Evolutionary conservation across 106 monocot genomes (phyloP).

Genomic region (Platanthera guangdongensis): DNA sequence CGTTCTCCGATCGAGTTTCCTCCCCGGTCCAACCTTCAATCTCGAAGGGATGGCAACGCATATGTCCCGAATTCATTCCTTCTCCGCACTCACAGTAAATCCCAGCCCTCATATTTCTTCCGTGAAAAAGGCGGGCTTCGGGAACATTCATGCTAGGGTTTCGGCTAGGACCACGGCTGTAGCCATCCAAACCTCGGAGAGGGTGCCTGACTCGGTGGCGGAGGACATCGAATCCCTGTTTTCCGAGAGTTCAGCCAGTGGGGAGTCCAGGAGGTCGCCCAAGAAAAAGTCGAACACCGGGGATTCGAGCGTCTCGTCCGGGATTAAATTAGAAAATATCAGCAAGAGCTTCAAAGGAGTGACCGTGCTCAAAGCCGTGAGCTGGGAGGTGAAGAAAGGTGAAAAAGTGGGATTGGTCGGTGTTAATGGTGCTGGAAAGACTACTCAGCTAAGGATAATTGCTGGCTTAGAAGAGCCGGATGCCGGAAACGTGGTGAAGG

Average conservation of each 20-base stretch:
- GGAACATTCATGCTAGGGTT: constrained; percentile 12
- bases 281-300: constrained; percentile 57
- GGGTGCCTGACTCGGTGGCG: constrained; percentile 16
- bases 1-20: constrained; percentile 43
- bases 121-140: constrained; percentile 6
- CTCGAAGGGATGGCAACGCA: background rate
- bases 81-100: constrained; percentile 3
- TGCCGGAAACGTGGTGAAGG: constrained; percentile 69
- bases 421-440: constrained; percentile 96
- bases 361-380: constrained; percentile 74
- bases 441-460: constrained; percentile 89
- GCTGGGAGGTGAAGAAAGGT: constrained; percentile 97
- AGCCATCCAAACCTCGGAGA: constrained; percentile 26
- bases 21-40: constrained; percentile 15
- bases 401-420: constrained; percentile 95
- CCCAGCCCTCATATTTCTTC: background rate
- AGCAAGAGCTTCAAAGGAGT: constrained; percentile 82
- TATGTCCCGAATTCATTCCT: background rate
- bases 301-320: constrained; percentile 84
- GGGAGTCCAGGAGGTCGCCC: constrained; percentile 9
- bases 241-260: constrained; percentile 19
- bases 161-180: constrained; percentile 12
- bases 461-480: constrained; percentile 85
- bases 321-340: constrained; percentile 69
- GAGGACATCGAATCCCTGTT: constrained; percentile 65